Percentiles rank a stretch among this genome's conserved stretches.
Conservation (phyloP, 2,329 filamentous ascomycete genomes). For the Polytolypa hystricis region DNA sequence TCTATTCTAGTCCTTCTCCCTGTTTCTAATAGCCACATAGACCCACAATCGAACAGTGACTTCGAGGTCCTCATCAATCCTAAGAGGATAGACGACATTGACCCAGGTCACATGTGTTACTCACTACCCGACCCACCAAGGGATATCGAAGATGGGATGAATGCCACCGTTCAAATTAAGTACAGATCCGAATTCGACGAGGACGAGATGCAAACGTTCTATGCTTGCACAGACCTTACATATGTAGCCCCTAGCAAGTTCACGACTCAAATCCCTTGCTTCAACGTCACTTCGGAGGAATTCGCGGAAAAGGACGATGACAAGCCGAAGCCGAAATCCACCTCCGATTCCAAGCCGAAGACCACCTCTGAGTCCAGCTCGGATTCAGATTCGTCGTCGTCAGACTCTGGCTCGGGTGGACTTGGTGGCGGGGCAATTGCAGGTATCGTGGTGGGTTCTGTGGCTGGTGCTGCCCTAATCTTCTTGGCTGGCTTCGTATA, state of each 20-base stretch:
- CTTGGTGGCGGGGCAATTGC: conserved; percentile 34
- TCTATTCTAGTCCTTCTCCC: too few species aligned
- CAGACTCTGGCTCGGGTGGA: conserved; percentile 6
- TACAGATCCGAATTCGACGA: conserved; percentile 34
- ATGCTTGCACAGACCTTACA: conserved; percentile 38
- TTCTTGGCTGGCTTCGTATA: conserved; percentile 12
- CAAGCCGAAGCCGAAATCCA: conserved; percentile 14
- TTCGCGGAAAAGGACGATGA: conserved; percentile 18
- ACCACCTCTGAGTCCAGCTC: conserved; percentile 10
- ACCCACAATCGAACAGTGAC: too few species aligned
- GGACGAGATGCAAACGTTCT: conserved; percentile 34
- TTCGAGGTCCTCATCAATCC: too few species aligned
- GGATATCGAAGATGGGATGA: conserved; percentile 26
- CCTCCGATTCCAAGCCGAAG: conserved; percentile 14
- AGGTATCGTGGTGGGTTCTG: conserved; percentile 28
- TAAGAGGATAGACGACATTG: conserved; percentile 27
- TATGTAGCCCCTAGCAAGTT: conserved; percentile 33
- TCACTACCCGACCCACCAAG: conserved; percentile 26
- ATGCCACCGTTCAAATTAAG: conserved; percentile 37
- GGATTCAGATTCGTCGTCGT: background rate
- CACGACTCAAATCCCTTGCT: conserved; percentile 33
- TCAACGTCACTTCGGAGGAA: conserved; percentile 34
- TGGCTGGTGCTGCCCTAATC: conserved; percentile 14
- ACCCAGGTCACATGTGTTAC: conserved; percentile 37
- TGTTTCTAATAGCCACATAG: too few species aligned